Conservation (phyloP, 257 asterid genomes). For the Mitragyna speciosa region DNA sequence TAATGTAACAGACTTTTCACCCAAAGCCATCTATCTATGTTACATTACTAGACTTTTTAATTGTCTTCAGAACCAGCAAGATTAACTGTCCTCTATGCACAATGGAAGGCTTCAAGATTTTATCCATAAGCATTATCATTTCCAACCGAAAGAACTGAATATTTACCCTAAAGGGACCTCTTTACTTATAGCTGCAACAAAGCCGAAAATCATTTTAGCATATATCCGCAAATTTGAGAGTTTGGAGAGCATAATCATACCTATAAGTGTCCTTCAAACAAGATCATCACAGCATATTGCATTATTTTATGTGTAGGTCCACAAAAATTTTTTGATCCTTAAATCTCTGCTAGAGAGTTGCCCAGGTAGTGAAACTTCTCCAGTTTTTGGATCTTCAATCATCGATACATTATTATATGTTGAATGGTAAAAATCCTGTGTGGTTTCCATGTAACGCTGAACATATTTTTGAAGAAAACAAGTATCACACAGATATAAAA, state of each 20-base stretch:
- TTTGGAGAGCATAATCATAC: constrained; percentile 8
- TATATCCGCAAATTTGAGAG: constrained; percentile 4
- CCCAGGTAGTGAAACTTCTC: constrained; percentile 87
- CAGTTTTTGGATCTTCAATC: constrained; percentile 72
- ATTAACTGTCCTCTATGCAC: constrained; percentile 77
- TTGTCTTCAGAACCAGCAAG: constrained; percentile 97
- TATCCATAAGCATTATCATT: constrained; percentile 48
- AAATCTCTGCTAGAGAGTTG: constrained; percentile 67
- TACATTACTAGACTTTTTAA: constrained; percentile 67
- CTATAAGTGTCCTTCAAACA: constrained; percentile 2
- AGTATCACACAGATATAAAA: background rate
- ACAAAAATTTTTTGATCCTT: constrained; percentile 66
- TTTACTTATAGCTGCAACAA: constrained; percentile 57
- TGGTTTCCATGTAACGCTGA: constrained; percentile 90
- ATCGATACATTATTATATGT: constrained; percentile 68
- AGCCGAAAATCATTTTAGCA: constrained; percentile 5
- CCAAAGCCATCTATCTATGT: background rate
- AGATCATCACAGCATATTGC: background rate
- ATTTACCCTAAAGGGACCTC: constrained; percentile 69
- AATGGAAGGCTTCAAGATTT: constrained; percentile 63
- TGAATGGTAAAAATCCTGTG: constrained; percentile 87
- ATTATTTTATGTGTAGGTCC: constrained; percentile 36
- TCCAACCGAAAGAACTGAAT: constrained; percentile 51
- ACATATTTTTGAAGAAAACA: constrained; percentile 13
- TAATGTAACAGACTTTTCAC: background rate